phyloP scores from a whole-genome alignment of 1,139 yeast genomes.

The Kodamaea ohmeri region DNA sequence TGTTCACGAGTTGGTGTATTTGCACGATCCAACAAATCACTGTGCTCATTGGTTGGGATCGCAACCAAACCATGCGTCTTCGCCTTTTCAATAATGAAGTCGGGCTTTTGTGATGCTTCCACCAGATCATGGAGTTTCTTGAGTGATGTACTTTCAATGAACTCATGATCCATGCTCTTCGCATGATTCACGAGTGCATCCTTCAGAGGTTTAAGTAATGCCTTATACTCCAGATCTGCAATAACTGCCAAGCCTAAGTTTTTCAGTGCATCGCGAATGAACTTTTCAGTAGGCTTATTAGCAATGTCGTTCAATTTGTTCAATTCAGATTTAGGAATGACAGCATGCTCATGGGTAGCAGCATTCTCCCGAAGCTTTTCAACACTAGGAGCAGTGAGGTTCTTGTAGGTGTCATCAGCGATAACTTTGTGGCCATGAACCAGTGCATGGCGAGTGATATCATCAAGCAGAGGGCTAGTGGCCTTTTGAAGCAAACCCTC shows the following conservation, averaged over 20 bases:
- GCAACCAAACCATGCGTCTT: slow-evolving; percentile 18
- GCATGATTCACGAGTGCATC: slow-evolving; percentile 13
- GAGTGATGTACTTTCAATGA: slow-evolving; percentile 12
- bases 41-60: slow-evolving; percentile 17
- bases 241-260: slow-evolving; percentile 11
- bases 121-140: slow-evolving; percentile 10
- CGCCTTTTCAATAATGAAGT: slow-evolving; percentile 18
- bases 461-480: slow-evolving; percentile 20
- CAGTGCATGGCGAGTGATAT: slow-evolving; percentile 20
- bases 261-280: slow-evolving; percentile 20
- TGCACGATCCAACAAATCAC: slow-evolving; percentile 23
- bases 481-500: slow-evolving; percentile 15
- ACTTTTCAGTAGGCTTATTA: slow-evolving; percentile 26
- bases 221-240: slow-evolving; percentile 18
- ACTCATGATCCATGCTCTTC: slow-evolving; percentile 7
- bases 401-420: slow-evolving; percentile 18
- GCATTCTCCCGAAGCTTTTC: slow-evolving; percentile 17
- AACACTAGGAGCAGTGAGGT: slow-evolving; percentile 15
- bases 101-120: slow-evolving; percentile 11
- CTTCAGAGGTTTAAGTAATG: slow-evolving; percentile 14
- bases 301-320: slow-evolving; percentile 16
- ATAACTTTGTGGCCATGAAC: slow-evolving; percentile 19
- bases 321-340: slow-evolving; percentile 16
- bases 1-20: slow-evolving; percentile 35
- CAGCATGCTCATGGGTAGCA: slow-evolving; percentile 12